phyloP scores from a whole-genome alignment of 306 rosid genomes.

The Gynostemma pentaphyllum region DNA sequence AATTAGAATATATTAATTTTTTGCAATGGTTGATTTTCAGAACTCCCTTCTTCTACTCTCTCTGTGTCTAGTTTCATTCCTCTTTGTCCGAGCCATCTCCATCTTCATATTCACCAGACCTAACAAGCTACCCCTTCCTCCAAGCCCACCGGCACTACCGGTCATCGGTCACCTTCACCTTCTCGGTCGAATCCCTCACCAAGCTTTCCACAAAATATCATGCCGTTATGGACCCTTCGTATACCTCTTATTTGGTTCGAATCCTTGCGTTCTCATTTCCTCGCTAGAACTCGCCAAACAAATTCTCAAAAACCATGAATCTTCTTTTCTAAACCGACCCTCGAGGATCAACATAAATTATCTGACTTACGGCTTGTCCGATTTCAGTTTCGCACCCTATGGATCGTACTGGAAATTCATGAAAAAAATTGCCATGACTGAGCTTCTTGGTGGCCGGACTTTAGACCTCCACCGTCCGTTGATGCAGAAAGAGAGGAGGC shows the following conservation, averaged over 20 bases:
- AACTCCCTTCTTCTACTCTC: no score
- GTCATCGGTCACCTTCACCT: slow-evolving; percentile 28
- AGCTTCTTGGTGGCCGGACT: slow-evolving; percentile 33
- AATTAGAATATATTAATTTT: no score
- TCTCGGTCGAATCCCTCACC: slow-evolving; percentile 24
- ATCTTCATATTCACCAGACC: slow-evolving; percentile 20
- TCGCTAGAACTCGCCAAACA: slow-evolving; percentile 24
- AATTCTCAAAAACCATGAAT: slow-evolving; percentile 18
- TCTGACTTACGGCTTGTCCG: slow-evolving; percentile 18
- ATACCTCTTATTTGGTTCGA: slow-evolving; percentile 20
- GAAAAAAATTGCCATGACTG: slow-evolving; percentile 34
- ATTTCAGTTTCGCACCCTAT: slow-evolving; percentile 19
- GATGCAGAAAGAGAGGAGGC: slow-evolving; percentile 29
- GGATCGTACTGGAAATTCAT: slow-evolving; percentile 39
- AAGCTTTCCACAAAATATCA: slow-evolving; percentile 23
- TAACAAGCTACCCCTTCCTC: slow-evolving; percentile 15
- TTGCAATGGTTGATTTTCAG: no score
- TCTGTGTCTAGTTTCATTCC: no score
- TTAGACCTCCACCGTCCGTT: slow-evolving; percentile 23
- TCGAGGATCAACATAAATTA: slow-evolving; percentile 5
- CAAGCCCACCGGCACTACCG: slow-evolving; percentile 20
- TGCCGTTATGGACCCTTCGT: slow-evolving; percentile 15
- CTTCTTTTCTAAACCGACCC: slow-evolving; percentile 18
- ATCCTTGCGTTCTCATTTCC: slow-evolving; percentile 20
- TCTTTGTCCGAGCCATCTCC: slow-evolving; percentile 18